Evolutionary conservation across 2,329 filamentous ascomycete genomes (phyloP).

Genomic region (Botrytis aclada): DNA sequence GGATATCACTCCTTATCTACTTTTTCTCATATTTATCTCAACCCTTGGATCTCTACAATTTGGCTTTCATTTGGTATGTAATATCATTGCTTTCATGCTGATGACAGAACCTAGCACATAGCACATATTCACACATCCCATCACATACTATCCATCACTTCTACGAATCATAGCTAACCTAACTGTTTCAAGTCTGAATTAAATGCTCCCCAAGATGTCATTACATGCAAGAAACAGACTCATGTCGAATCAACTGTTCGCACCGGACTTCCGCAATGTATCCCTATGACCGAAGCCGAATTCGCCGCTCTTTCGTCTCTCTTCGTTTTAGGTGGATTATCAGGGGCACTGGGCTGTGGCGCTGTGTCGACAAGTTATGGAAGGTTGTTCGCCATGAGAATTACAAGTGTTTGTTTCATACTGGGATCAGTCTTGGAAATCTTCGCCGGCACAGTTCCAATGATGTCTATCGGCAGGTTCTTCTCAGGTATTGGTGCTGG

Average conservation of each 20-base stretch:
- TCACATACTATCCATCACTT: slow-evolving; percentile 12
- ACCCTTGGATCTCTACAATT: slow-evolving; percentile 91
- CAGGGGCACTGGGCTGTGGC: slow-evolving; percentile 77
- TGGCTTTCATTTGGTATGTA: slow-evolving; percentile 80
- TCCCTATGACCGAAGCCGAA: slow-evolving; percentile 77
- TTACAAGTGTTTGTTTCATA: slow-evolving; percentile 74
- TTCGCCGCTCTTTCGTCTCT: slow-evolving; percentile 87
- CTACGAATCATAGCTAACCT: slow-evolving; percentile 9
- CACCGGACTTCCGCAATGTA: slow-evolving; percentile 66
- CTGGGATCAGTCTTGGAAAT: slow-evolving; percentile 75
- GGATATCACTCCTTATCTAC: slow-evolving; percentile 67
- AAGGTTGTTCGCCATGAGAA: slow-evolving; percentile 70
- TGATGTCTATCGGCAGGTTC: slow-evolving; percentile 72
- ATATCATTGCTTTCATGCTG: background rate
- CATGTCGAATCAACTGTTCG: slow-evolving; percentile 38
- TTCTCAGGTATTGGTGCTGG: slow-evolving; percentile 82
- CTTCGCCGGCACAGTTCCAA: slow-evolving; percentile 60
- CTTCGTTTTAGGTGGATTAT: slow-evolving; percentile 84
- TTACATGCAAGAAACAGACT: slow-evolving; percentile 72
- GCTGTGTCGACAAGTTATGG: slow-evolving; percentile 76
- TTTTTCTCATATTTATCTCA: slow-evolving; percentile 71
- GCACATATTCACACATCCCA: slow-evolving; percentile 2
- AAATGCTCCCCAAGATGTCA: slow-evolving; percentile 90
- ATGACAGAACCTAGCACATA: background rate
- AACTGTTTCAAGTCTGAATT: slow-evolving; percentile 70